A percentile compares a stretch with the other conserved stretches of the same genome.
phyloP scores from a whole-genome alignment of 331 rosid species.

The Dryas integrifolia region DNA sequence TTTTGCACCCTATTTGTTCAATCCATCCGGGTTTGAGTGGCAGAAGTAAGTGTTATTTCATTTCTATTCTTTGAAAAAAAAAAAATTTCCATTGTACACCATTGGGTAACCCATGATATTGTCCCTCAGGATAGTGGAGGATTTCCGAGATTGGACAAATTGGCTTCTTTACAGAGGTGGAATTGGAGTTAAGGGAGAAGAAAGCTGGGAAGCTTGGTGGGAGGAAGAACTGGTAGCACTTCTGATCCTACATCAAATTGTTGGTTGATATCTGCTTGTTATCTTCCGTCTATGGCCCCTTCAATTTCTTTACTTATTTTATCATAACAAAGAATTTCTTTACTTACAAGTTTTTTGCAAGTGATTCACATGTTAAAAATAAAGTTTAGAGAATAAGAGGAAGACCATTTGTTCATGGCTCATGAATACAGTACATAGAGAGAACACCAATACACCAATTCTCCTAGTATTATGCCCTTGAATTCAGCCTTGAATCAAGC shows the following conservation, averaged over 20 bases:
- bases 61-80: neutral
- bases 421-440: too few relatives aligned
- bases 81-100: neutral
- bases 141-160: conserved; percentile 95
- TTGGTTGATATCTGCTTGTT: neutral
- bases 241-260: conserved; percentile 5
- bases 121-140: conserved; percentile 68
- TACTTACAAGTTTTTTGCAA: neutral
- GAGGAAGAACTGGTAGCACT: conserved; percentile 88
- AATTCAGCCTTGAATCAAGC: too few relatives aligned
- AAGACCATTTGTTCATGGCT: too few relatives aligned
- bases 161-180: conserved; percentile 98
- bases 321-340: too few relatives aligned
- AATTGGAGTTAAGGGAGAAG: conserved; percentile 97
- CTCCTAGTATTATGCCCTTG: too few relatives aligned
- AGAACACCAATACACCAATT: too few relatives aligned
- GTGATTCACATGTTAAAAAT: neutral
- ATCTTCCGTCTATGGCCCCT: neutral
- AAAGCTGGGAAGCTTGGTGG: conserved; percentile 99
- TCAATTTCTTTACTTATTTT: neutral
- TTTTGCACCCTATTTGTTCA: conserved; percentile 92
- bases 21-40: conserved; percentile 99
- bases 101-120: conserved; percentile 25
- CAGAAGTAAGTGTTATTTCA: conserved; percentile 66
- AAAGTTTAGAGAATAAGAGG: too few relatives aligned